These are phyloP conservation scores for Aethionema arabicum DNA, from an alignment of 345 rosid species.

Conservation along the genomic window DNA sequence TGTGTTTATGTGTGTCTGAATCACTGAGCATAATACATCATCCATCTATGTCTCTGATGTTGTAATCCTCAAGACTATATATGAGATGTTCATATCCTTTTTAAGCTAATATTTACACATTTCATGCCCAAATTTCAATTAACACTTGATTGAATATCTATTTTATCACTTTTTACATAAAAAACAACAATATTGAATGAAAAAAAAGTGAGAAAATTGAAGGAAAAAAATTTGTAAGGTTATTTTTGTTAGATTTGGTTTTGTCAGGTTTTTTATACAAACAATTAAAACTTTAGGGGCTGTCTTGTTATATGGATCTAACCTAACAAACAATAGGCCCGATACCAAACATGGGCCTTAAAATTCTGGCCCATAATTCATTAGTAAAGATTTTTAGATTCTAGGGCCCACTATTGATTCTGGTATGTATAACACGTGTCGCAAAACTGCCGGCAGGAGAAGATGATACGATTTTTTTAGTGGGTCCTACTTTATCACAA, in stretches of 20 bases:
- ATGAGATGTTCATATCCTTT: constrained; percentile 22
- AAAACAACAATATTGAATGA: no score
- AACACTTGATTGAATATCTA: no score
- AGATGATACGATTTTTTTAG: not conserved
- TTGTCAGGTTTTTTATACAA: no score
- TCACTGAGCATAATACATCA: constrained; percentile 14
- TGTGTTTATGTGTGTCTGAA: not conserved
- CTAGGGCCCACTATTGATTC: constrained; percentile 26
- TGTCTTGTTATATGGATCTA: no score
- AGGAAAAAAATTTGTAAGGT: no score
- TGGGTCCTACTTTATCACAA: constrained; percentile 33
- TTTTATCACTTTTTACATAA: no score
- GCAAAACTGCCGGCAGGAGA: constrained; percentile 6
- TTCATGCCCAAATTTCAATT: no score
- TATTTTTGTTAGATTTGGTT: no score
- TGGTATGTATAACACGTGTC: constrained; percentile 19
- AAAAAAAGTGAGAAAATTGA: no score
- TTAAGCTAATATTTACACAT: no score
- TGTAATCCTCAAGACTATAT: constrained; percentile 38
- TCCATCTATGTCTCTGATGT: constrained; percentile 35
- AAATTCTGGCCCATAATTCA: not conserved
- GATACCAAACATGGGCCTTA: not conserved
- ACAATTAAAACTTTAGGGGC: no score
- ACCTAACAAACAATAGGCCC: not conserved
- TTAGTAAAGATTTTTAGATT: constrained; percentile 5